These are phyloP conservation scores for Phytophthora multivora DNA, from an alignment of 352 stramenopile species.

Conservation along the genomic window DNA sequence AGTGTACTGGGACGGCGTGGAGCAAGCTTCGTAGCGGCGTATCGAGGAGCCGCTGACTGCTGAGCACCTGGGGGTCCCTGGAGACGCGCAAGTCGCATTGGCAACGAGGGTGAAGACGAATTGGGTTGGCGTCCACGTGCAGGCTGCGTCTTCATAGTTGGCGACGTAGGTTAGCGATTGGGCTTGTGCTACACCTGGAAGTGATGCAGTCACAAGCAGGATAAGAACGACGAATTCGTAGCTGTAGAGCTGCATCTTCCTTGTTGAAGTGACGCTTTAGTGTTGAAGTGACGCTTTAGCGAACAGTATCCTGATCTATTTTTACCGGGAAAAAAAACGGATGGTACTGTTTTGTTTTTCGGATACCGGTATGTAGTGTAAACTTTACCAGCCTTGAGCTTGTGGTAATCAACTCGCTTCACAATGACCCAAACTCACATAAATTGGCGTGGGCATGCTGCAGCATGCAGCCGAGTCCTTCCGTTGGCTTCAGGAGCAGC, in stretches of 20 bases:
- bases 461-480: constrained; percentile 24
- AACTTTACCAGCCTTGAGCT: not conserved
- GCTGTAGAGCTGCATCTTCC: not conserved
- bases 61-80: not conserved
- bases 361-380: too few species aligned
- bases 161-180: not conserved
- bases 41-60: not conserved
- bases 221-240: not conserved
- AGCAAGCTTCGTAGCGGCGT: not conserved
- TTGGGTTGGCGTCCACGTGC: not conserved
- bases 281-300: too few species aligned
- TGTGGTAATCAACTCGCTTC: constrained; percentile 4
- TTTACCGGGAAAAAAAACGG: too few species aligned
- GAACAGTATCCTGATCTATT: too few species aligned
- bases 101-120: constrained; percentile 2
- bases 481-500: constrained; percentile 31
- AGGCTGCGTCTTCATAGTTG: not conserved
- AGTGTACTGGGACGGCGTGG: not conserved
- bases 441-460: constrained; percentile 15
- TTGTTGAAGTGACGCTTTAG: too few species aligned
- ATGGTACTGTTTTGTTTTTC: too few species aligned
- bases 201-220: not conserved
- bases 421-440: too few species aligned
- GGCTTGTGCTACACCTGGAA: not conserved
- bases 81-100: not conserved